These are phyloP conservation scores for Coprinopsis strossmayeri DNA, from an alignment of 768 basidiomycete species.

Conservation along the genomic window DNA sequence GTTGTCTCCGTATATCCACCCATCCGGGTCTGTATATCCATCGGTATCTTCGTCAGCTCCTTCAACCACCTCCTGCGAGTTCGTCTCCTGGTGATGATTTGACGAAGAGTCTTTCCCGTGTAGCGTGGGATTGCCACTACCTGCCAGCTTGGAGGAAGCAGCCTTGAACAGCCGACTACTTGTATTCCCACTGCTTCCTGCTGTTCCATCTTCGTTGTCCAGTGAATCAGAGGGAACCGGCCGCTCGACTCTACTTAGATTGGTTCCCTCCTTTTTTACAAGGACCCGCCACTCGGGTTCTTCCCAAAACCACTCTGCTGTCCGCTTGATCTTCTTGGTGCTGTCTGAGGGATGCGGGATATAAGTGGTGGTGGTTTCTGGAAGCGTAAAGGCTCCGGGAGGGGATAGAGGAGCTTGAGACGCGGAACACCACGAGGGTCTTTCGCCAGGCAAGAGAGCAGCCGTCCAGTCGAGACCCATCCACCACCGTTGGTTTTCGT, in stretches of 20 bases:
- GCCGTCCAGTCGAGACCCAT: conserved; percentile 96
- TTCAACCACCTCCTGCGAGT: conserved; percentile 29
- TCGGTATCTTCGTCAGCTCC: conserved; percentile 29
- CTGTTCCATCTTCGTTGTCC: conserved; percentile 38
- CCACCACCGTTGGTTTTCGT: conserved; percentile 98
- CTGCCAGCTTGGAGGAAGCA: conserved; percentile 34
- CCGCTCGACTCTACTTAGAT: conserved; percentile 45
- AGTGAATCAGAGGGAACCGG: conserved; percentile 27
- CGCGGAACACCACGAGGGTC: conserved; percentile 78
- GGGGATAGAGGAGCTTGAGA: conserved; percentile 58
- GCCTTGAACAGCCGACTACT: conserved; percentile 46
- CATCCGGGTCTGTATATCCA: conserved; percentile 70
- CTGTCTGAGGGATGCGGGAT: conserved; percentile 43
- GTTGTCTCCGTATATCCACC: conserved; percentile 93
- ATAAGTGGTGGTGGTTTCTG: conserved; percentile 54
- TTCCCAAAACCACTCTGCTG: conserved; percentile 84
- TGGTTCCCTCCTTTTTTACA: conserved; percentile 46
- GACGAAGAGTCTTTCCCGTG: conserved; percentile 1
- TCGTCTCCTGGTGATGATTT: conserved; percentile 9
- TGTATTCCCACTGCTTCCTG: neutral
- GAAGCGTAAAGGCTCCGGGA: conserved; percentile 62
- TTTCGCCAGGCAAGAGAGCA: conserved; percentile 82
- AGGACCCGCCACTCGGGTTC: conserved; percentile 88
- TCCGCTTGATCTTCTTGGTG: conserved; percentile 52
- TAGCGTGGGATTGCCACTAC: too few species aligned